Evolutionary conservation across 805 yeast genomes (phyloP).

Genomic region (Candida dajiaensis): DNA sequence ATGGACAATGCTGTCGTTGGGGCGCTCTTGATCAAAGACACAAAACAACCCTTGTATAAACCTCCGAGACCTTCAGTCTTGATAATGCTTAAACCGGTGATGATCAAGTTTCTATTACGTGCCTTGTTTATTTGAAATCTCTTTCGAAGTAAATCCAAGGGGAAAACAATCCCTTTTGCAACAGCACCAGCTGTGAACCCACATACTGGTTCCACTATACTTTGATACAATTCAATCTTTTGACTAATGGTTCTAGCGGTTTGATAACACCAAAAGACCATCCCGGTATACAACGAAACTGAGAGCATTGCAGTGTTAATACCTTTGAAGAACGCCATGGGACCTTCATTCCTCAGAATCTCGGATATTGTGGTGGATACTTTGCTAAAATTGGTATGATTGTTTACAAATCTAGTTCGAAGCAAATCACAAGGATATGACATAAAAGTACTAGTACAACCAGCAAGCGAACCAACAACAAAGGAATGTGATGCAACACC

Average conservation of each 20-base stretch:
- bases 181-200: constrained; percentile 72
- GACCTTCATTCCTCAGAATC: constrained; percentile 36
- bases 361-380: constrained; percentile 23
- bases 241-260: constrained; percentile 17
- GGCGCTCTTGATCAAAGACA: constrained; percentile 71
- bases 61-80: constrained; percentile 57
- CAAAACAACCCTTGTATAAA: constrained; percentile 66
- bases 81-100: constrained; percentile 34
- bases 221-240: constrained; percentile 8
- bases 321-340: constrained; percentile 44
- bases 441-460: constrained; percentile 59
- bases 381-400: constrained; percentile 18
- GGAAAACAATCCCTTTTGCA: constrained; percentile 73
- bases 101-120: constrained; percentile 24
- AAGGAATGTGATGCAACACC: constrained; percentile 30
- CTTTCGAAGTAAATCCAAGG: constrained; percentile 78
- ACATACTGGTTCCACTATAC: constrained; percentile 45
- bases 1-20: constrained; percentile 69
- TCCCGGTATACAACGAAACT: constrained; percentile 65
- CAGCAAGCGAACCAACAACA: constrained; percentile 72
- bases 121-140: constrained; percentile 60
- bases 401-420: constrained; percentile 67
- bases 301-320: constrained; percentile 46
- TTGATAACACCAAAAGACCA: constrained; percentile 69
- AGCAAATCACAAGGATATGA: constrained; percentile 92